phyloP scores from a whole-genome alignment of 75 land plant genomes.

The Isoetes taiwanensis region DNA sequence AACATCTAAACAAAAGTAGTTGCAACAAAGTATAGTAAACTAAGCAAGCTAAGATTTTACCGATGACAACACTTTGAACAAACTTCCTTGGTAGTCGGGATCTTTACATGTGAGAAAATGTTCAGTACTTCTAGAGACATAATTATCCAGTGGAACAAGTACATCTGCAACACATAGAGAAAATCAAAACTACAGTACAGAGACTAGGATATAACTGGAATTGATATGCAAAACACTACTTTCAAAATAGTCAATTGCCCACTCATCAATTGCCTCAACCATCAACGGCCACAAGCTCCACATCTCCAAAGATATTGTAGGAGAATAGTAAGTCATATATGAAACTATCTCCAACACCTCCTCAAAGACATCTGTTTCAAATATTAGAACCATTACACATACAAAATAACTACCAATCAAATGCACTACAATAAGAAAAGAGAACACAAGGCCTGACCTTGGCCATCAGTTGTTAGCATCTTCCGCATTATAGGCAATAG shows the following conservation, averaged over 20 bases:
- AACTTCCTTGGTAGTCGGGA: slow-evolving; percentile 93
- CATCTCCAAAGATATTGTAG: slow-evolving; percentile 83
- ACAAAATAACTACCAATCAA: too few relatives aligned
- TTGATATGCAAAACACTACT: slow-evolving; percentile 30
- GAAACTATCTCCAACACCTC: slow-evolving; percentile 97
- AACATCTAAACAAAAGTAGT: background rate
- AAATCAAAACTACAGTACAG: background rate
- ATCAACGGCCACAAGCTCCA: slow-evolving; percentile 98
- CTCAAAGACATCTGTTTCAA: slow-evolving; percentile 85
- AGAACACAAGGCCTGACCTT: slow-evolving; percentile 38
- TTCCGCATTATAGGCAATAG: slow-evolving; percentile 83
- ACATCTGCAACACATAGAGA: slow-evolving; percentile 44
- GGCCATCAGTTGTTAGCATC: slow-evolving; percentile 97
- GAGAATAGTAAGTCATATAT: slow-evolving; percentile 93
- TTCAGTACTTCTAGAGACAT: slow-evolving; percentile 83
- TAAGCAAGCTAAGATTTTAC: slow-evolving; percentile 26
- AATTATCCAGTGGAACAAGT: slow-evolving; percentile 94
- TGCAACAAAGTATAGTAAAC: background rate
- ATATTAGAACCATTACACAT: too few relatives aligned
- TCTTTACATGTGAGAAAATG: slow-evolving; percentile 91
- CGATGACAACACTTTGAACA: slow-evolving; percentile 66
- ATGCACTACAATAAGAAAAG: background rate
- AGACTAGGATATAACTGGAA: background rate
- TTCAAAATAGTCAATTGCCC: slow-evolving; percentile 96
- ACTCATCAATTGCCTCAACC: slow-evolving; percentile 77